phyloP scores from a whole-genome alignment of 176 grass and related monocot species.

The Ampelocalamus luodianensis region DNA sequence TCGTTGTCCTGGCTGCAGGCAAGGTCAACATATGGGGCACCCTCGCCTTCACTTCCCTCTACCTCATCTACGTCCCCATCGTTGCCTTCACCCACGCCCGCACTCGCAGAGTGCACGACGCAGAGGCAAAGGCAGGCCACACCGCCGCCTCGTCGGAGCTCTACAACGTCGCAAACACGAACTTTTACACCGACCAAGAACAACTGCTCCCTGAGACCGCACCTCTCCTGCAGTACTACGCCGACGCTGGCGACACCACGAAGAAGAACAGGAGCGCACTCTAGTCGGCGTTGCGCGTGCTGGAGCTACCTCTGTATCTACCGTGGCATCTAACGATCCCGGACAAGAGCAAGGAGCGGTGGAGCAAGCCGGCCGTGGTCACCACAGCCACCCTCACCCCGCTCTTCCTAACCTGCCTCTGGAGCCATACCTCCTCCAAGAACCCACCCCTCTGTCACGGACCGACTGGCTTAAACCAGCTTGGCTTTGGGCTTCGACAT shows the following conservation, averaged over 20 bases:
- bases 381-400: constrained; percentile 37
- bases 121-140: not conserved
- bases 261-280: constrained; percentile 3
- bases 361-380: constrained; percentile 67
- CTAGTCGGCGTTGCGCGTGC: not conserved
- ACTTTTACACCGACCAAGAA: not conserved
- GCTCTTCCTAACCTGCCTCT: constrained; percentile 48
- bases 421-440: constrained; percentile 25
- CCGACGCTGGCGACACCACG: not conserved
- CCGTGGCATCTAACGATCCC: constrained; percentile 74
- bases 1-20: constrained; percentile 44
- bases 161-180: not conserved
- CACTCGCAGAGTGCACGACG: constrained; percentile 17
- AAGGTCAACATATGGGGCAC: constrained; percentile 59
- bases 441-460: not conserved
- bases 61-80: constrained; percentile 65
- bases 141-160: not conserved
- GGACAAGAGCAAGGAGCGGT: constrained; percentile 62
- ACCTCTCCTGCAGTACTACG: constrained; percentile 25
- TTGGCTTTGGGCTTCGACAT: too few species aligned
- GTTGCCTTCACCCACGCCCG: constrained; percentile 52
- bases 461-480: too few species aligned
- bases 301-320: constrained; percentile 56
- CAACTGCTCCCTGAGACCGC: not conserved
- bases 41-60: constrained; percentile 61